phyloP scores from a whole-genome alignment of 129 eudicot genomes.

The Artemisia tridentata region DNA sequence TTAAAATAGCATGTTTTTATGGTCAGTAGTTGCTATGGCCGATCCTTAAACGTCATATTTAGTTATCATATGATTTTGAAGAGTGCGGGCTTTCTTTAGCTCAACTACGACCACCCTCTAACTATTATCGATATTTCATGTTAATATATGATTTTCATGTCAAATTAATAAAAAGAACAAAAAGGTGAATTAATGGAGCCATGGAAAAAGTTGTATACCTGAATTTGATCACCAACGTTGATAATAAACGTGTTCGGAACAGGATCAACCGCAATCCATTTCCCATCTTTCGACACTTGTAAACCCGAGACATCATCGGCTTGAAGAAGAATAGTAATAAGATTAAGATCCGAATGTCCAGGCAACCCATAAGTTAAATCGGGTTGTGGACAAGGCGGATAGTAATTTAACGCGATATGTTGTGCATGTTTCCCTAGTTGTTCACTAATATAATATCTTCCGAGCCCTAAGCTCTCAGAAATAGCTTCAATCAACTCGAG shows the following conservation, averaged over 20 bases:
- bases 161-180: no score
- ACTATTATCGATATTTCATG: no score
- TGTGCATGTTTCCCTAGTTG: conserved; percentile 45
- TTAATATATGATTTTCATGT: no score
- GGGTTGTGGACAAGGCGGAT: conserved; percentile 40
- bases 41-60: no score
- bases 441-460: conserved; percentile 21
- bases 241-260: conserved; percentile 38
- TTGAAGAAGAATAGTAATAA: conserved; percentile 38
- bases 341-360: conserved; percentile 30
- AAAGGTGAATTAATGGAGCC: no score
- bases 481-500: conserved; percentile 34
- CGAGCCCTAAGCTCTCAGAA: conserved; percentile 39
- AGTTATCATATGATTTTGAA: no score
- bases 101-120: no score
- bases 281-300: conserved; percentile 32
- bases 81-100: no score
- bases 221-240: conserved; percentile 42
- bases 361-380: conserved; percentile 41
- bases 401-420: conserved; percentile 45
- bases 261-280: conserved; percentile 40
- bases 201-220: conserved; percentile 22
- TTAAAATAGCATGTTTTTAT: no score
- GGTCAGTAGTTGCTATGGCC: no score
- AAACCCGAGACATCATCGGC: conserved; percentile 41